Conservation (phyloP, 352 stramenopile genomes). For the Aphanomyces invadans region DNA sequence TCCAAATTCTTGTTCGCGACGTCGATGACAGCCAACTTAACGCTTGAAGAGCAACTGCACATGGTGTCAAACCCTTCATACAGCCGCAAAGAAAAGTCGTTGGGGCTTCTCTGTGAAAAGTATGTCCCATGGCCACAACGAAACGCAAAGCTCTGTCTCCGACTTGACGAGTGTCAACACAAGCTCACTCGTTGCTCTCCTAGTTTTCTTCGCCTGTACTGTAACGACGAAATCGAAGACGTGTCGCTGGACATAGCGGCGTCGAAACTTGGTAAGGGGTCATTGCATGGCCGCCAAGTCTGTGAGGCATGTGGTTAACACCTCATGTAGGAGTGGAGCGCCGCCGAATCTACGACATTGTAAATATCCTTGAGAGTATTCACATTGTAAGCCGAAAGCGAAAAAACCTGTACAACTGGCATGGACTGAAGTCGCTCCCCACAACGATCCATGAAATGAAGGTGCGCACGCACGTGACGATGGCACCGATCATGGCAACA, state of each 20-base stretch:
- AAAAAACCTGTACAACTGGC: conserved; percentile 95
- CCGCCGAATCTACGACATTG: conserved; percentile 95
- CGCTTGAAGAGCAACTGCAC: conserved; percentile 25
- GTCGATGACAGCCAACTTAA: conserved; percentile 1
- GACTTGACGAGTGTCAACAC: background rate
- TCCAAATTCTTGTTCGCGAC: conserved; percentile 20
- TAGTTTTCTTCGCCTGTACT: conserved; percentile 75
- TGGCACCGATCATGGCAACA: background rate
- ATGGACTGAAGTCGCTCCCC: conserved; percentile 58
- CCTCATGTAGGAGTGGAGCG: conserved; percentile 76
- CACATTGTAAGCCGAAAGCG: conserved; percentile 91
- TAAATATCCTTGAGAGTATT: conserved; percentile 97
- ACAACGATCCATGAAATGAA: conserved; percentile 66
- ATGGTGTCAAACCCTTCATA: conserved; percentile 66
- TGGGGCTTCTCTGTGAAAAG: conserved; percentile 81
- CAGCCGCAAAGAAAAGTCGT: conserved; percentile 83
- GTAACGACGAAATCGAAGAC: conserved; percentile 53
- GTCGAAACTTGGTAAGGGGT: conserved; percentile 37
- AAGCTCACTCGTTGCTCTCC: no score
- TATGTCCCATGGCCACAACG: conserved; percentile 29
- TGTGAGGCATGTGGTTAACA: background rate
- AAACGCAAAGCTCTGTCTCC: background rate
- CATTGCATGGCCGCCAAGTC: no score
- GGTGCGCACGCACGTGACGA: conserved; percentile 29
- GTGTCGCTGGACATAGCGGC: conserved; percentile 70